A percentile compares a stretch with the other conserved stretches of the same genome.
These are phyloP conservation scores for Hemisphaericaspora subhashii DNA, from an alignment of 1,139 yeast species.

Conservation along the genomic window DNA sequence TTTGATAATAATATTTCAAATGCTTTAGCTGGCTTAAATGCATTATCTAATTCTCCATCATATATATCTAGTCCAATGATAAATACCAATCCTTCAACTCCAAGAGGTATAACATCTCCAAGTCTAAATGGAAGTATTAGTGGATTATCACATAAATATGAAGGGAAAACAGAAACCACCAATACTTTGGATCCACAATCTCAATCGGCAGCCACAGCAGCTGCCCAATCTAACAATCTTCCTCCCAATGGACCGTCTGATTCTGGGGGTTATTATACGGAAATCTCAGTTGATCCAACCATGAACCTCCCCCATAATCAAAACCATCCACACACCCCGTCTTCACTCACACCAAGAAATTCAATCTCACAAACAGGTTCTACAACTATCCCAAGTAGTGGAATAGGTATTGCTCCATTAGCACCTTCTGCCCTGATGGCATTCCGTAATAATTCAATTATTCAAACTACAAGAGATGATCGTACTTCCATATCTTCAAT, in stretches of 20 bases:
- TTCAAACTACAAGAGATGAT: constrained; percentile 45
- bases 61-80: constrained; percentile 34
- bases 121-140: constrained; percentile 11
- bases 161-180: constrained; percentile 15
- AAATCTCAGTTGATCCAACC: constrained; percentile 47
- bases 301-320: constrained; percentile 50
- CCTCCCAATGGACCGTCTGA: constrained; percentile 10
- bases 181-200: constrained; percentile 37
- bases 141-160: constrained; percentile 14
- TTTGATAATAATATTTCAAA: constrained; percentile 44
- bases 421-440: not conserved
- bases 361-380: constrained; percentile 27
- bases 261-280: constrained; percentile 48
- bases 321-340: constrained; percentile 36
- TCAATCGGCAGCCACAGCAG: constrained; percentile 29
- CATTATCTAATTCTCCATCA: constrained; percentile 41
- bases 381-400: constrained; percentile 9
- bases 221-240: constrained; percentile 21
- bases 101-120: constrained; percentile 24
- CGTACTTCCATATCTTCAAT: constrained; percentile 35
- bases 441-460: constrained; percentile 42
- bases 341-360: constrained; percentile 39
- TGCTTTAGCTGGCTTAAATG: constrained; percentile 50
- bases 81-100: constrained; percentile 23
- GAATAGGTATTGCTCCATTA: not conserved